These are phyloP conservation scores for Camelina laxa DNA, from an alignment of 345 rosid species.

Conservation along the genomic window DNA sequence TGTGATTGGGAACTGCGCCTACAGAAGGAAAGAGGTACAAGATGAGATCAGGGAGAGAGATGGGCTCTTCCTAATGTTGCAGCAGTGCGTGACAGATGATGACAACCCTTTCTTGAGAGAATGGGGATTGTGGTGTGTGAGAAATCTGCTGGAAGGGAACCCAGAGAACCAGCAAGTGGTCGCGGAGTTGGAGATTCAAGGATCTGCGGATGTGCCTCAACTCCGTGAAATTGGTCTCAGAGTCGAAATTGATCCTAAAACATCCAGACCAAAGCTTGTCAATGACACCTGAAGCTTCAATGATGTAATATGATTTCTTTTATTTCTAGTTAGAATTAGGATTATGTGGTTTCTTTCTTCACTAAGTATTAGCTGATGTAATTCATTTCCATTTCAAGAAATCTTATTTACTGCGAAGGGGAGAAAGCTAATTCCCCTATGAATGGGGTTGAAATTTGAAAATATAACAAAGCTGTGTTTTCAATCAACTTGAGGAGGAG, in stretches of 20 bases:
- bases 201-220: constrained; percentile 70
- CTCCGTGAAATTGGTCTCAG: constrained; percentile 68
- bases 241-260: constrained; percentile 67
- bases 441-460: too few species aligned
- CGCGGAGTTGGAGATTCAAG: constrained; percentile 75
- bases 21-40: constrained; percentile 64
- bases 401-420: neutral
- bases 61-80: constrained; percentile 65
- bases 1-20: constrained; percentile 74
- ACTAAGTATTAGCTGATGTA: neutral
- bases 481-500: neutral
- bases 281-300: constrained; percentile 50
- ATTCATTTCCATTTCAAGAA: neutral
- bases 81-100: constrained; percentile 75
- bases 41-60: constrained; percentile 69
- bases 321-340: neutral
- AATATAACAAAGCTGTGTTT: too few species aligned
- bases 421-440: too few species aligned
- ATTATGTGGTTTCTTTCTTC: neutral
- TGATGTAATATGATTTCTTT: neutral
- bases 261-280: constrained; percentile 73
- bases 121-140: constrained; percentile 81
- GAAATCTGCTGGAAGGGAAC: constrained; percentile 79
- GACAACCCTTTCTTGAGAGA: constrained; percentile 80
- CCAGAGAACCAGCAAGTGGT: constrained; percentile 63